Evolutionary conservation across 2,329 filamentous ascomycete species (phyloP).

Genomic region (Furcasterigmium furcatum): DNA sequence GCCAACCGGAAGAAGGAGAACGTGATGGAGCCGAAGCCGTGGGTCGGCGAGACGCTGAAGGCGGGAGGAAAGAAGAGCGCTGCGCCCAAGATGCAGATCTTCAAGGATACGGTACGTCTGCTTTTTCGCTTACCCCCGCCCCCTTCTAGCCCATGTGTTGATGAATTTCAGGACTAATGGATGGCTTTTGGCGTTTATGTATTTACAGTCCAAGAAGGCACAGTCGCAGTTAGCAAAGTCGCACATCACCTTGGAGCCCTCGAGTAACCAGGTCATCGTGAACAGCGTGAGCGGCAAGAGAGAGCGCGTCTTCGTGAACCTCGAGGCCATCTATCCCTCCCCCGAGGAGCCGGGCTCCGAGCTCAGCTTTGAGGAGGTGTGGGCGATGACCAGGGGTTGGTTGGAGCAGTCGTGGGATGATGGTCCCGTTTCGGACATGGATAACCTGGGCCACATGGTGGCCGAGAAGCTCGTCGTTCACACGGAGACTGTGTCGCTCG

Average conservation of each 20-base stretch:
- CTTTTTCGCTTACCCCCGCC: conserved; percentile 16
- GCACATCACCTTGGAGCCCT: conserved; percentile 66
- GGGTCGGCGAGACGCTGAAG: conserved; percentile 88
- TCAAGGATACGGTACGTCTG: conserved; percentile 88
- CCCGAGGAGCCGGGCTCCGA: conserved; percentile 69
- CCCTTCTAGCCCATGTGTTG: conserved; percentile 63
- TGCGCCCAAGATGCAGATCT: conserved; percentile 81
- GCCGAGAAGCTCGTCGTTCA: conserved; percentile 38
- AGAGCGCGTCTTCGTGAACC: conserved; percentile 83
- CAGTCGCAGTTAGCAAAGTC: conserved; percentile 57
- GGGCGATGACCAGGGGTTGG: conserved; percentile 73
- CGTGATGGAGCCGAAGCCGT: conserved; percentile 77
- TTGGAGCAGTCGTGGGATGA: conserved; percentile 53
- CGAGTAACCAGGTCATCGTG: conserved; percentile 72
- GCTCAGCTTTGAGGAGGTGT: conserved; percentile 87
- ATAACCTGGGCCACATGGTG: conserved; percentile 17
- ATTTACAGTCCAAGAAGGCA: conserved; percentile 38
- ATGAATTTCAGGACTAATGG: conserved; percentile 94
- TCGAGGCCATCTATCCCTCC: conserved; percentile 81
- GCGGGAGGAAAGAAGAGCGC: conserved; percentile 77
- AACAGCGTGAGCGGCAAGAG: conserved; percentile 80
- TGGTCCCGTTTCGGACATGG: conserved; percentile 9
- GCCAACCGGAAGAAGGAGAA: conserved; percentile 95
- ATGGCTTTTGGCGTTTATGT: conserved; percentile 39
- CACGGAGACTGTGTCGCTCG: conserved; percentile 42